These are phyloP conservation scores for Russula sp. DNA, from an alignment of 768 basidiomycete species.

Conservation along the genomic window DNA sequence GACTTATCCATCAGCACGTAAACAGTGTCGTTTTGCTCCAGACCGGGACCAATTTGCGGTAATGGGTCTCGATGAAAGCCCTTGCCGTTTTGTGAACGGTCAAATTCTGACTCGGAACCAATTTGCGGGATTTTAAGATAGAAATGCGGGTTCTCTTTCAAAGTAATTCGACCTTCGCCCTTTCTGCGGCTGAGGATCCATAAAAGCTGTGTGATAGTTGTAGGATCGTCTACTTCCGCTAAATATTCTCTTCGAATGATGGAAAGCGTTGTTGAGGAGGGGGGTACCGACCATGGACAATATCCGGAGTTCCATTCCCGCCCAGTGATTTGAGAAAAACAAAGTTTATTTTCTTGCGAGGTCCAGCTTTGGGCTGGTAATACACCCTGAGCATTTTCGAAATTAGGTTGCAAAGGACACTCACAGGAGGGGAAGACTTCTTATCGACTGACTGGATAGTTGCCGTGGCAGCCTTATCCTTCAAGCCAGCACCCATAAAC, in stretches of 20 bases:
- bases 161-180: neutral
- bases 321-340: neutral
- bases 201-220: too few relatives aligned
- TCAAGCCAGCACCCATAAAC: neutral
- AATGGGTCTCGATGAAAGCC: neutral
- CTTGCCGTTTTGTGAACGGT: neutral
- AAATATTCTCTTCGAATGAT: neutral
- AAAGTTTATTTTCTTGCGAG: neutral
- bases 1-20: neutral
- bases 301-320: neutral
- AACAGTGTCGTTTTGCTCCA: neutral
- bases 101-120: neutral
- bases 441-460: neutral
- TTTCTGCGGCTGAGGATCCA: too few relatives aligned
- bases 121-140: neutral
- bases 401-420: neutral
- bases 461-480: neutral
- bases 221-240: too few relatives aligned
- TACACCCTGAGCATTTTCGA: neutral
- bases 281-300: neutral
- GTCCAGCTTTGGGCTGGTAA: neutral
- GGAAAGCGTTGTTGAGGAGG: neutral
- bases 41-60: neutral
- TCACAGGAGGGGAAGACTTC: neutral
- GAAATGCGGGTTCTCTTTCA: neutral